phyloP scores from a whole-genome alignment of 2,329 filamentous ascomycete species.

The Knoxdaviesia proteae region DNA sequence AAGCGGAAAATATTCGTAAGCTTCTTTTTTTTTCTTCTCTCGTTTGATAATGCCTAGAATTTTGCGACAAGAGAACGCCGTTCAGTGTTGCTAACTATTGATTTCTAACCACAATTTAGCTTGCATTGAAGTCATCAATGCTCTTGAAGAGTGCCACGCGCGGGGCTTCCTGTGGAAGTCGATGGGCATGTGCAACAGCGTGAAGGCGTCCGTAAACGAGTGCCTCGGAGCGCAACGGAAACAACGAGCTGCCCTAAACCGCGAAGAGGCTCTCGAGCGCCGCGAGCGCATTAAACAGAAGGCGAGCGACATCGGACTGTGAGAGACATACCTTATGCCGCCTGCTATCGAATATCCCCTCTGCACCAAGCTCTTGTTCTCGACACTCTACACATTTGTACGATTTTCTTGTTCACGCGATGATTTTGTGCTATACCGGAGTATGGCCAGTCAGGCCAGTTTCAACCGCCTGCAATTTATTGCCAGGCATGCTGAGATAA shows the following conservation, averaged over 20 bases:
- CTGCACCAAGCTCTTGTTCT: neutral
- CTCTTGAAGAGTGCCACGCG: constrained; percentile 89
- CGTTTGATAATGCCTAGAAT: neutral
- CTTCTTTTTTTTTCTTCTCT: neutral
- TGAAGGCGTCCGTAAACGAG: constrained; percentile 65
- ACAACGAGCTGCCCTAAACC: constrained; percentile 59
- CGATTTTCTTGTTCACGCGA: too few relatives aligned
- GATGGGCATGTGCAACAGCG: constrained; percentile 70
- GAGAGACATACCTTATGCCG: neutral
- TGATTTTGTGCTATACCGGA: too few relatives aligned
- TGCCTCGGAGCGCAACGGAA: constrained; percentile 67
- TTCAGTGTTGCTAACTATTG: neutral
- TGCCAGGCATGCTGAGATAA: constrained; percentile 1
- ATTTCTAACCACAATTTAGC: constrained; percentile 28
- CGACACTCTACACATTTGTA: neutral
- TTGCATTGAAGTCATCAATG: constrained; percentile 84
- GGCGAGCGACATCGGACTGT: constrained; percentile 34
- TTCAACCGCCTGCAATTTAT: constrained; percentile 1
- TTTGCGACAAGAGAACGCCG: too few relatives aligned
- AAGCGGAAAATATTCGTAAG: constrained; percentile 36
- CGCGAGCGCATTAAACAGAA: constrained; percentile 48
- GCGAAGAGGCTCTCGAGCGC: constrained; percentile 45
- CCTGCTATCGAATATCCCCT: neutral
- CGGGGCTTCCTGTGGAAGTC: constrained; percentile 84
- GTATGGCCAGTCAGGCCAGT: neutral